phyloP scores from a whole-genome alignment of 306 rosid species.

The Citrullus amarus region DNA sequence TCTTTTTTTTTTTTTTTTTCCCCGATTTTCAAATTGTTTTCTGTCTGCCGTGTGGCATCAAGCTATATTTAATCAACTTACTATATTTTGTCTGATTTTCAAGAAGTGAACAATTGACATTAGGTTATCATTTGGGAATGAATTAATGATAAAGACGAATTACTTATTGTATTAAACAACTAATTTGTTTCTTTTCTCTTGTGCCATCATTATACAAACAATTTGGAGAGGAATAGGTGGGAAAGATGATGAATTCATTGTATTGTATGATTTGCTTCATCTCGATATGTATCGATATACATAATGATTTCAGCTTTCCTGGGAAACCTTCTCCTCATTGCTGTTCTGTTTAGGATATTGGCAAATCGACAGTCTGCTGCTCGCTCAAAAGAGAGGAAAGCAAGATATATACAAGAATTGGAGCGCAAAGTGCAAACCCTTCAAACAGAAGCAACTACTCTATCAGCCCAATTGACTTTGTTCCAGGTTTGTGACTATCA shows the following conservation, averaged over 20 bases:
- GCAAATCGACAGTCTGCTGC: conserved; percentile 99
- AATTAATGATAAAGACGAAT: neutral
- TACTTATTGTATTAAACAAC: neutral
- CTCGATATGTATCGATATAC: neutral
- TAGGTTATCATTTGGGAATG: neutral
- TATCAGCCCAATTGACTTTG: conserved; percentile 90
- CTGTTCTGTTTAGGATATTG: conserved; percentile 48
- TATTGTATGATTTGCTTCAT: neutral
- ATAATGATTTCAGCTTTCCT: neutral
- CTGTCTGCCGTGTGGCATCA: no score
- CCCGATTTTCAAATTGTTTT: no score
- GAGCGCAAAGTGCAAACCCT: conserved; percentile 98
- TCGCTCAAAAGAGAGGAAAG: conserved; percentile 97
- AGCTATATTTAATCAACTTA: no score
- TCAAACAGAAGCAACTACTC: conserved; percentile 97
- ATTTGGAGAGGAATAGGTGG: neutral
- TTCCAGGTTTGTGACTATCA: conserved; percentile 57
- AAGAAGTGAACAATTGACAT: no score
- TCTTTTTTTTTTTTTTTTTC: no score
- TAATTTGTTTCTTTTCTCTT: neutral
- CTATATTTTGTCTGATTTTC: no score
- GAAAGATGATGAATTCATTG: neutral
- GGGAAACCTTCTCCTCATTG: conserved; percentile 4
- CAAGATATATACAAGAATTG: conserved; percentile 88
- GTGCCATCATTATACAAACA: neutral